Evolutionary conservation across 805 yeast genomes (phyloP), one percentile per base, ranked within the genome.

Genomic region (baker's yeast (Saccharomyces cerevisiae)): DNA sequence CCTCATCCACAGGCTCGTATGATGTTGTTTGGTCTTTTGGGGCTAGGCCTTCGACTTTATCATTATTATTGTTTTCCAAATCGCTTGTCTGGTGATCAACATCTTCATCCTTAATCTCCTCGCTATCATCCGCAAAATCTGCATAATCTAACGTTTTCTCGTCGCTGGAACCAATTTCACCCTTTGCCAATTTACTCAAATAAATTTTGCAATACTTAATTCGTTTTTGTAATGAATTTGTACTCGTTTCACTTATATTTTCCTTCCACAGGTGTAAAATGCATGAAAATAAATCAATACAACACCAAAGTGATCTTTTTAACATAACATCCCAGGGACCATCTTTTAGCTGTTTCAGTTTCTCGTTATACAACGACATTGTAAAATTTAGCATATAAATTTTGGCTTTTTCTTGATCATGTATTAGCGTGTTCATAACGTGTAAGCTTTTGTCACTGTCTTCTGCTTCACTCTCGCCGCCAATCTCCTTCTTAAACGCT

Each of bases 321-420:
- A 70, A 51, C 36, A 56, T 60, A 22, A 36, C 32, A 50, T 61
- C 61, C 85, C 76, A 51, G 71, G 78, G 53, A 67, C 70, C 30
- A 77, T 83, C 2, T 85, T 85, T 41, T 64, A 68, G 41, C 71
- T 78, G 46, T 76, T 62, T 3, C 75, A 73, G 8, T 69, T 71
- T 57, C 75, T 56, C 75, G 47, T 79, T 80, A 67, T 87, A 84
- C 22, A 88, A 73, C 48, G 76, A 72, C 63, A 78, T 73, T 2
- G 84, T 79, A 66, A 89, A 87, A 55, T 76, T 76, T 56, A 78
- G 72, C 4, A 82, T 76, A 55, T 84, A 80, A 2, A 76, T 77
- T 54, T 75, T 74, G 8, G 84, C 79, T n/a, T 83, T 75, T 10
- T 75, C 78, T 57, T 82, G 83, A 60, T 85, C 88, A 28, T 70